phyloP scores from a whole-genome alignment of 2,329 filamentous ascomycete genomes.

The Pseudocercospora fuligena region DNA sequence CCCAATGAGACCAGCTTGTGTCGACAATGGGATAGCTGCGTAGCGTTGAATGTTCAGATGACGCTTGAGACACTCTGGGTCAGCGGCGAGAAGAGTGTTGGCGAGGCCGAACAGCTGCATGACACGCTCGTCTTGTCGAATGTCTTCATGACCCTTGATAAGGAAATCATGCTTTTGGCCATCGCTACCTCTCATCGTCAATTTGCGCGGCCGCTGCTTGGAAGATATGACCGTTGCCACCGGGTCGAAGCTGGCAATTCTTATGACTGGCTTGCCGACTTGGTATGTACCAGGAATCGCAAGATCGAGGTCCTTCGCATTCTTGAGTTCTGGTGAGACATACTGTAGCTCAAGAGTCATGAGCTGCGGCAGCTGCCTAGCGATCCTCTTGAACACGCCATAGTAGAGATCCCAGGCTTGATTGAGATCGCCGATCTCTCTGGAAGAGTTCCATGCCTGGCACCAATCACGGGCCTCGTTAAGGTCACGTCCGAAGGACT shows the following conservation, averaged over 20 bases:
- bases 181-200: conserved; percentile 87
- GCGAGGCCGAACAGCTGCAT: conserved; percentile 99
- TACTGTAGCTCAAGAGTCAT: conserved; percentile 94
- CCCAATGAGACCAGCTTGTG: conserved; percentile 91
- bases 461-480: conserved; percentile 97
- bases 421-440: conserved; percentile 91
- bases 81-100: conserved; percentile 91
- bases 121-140: conserved; percentile 96
- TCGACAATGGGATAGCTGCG: conserved; percentile 94
- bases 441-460: conserved; percentile 84
- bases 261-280: conserved; percentile 77
- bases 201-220: conserved; percentile 91
- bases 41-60: conserved; percentile 96
- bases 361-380: conserved; percentile 87
- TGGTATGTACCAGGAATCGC: conserved; percentile 95
- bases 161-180: conserved; percentile 85
- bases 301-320: conserved; percentile 82
- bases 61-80: conserved; percentile 95
- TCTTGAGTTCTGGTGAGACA: conserved; percentile 90
- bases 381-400: conserved; percentile 95
- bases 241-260: conserved; percentile 87
- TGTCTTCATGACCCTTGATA: conserved; percentile 99
- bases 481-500: conserved; percentile 94
- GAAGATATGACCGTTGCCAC: conserved; percentile 92
- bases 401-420: conserved; percentile 99